Base-by-base conservation (phyloP, 345 rosid genomes). In the Arabis hirsuta region DNA sequence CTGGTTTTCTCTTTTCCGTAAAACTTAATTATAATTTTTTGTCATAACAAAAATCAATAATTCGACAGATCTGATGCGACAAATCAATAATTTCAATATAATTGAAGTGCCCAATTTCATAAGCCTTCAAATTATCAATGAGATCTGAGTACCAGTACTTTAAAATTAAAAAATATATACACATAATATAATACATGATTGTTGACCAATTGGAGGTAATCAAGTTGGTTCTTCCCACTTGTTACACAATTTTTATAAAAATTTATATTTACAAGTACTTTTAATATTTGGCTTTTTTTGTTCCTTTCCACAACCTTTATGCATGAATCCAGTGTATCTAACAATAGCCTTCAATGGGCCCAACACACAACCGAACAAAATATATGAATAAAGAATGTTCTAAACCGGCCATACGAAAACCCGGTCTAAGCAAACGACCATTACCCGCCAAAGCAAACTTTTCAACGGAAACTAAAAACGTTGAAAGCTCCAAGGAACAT, bases 401-500 rank as follows among this genome's bases (percentile, higher is more conserved):
- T 67, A 72, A 72, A 61, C 78, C 71, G 78, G 55, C 9, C 62
- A n/a, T 20, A 52, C 73, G 73, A 60, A 42, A 73, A 47, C 11
- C 43, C 55, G 64, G 58, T 54, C 27, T 27, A 62, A 60, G 36
- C 42, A 61, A 9, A 60, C 53, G 53, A 34, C 39, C 34, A 29
- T 31, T 10, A 55, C 74, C 79, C 75, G 71, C 71, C 71, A 47
- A 48, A 36, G 13, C 0, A 14, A 27, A 27, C 5, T 16, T 56
- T 66, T 72, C 64, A 82, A 61, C 76, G 65, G 62, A 84, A 55
- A 67, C 66, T 70, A 58, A 85, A 77, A 64, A 81, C 56, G 63
- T 65, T 81, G 54, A 73, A 76, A 43, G 88, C 90, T 55, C 92
- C 93, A 22, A 87, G 42, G 19, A 88, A 84, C 16, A 94, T 48